Evolutionary conservation across 2,329 filamentous ascomycete genomes (phyloP), one percentile per base, ranked within the genome.

Genomic region (Fusarium circinatum): DNA sequence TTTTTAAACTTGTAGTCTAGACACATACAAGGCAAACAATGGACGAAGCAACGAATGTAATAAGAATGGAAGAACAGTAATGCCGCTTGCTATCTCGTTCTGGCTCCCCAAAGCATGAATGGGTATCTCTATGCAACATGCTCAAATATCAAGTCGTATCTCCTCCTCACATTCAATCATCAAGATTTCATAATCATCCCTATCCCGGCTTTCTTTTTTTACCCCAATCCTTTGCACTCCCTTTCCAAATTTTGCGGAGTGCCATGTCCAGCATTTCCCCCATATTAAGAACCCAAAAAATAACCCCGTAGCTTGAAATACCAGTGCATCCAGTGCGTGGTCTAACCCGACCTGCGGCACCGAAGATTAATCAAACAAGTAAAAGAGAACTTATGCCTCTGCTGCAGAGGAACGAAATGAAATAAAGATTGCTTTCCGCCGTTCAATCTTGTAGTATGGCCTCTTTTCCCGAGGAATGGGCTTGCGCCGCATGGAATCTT

Each of bases 121-220:
- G 79, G 79, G 79, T 80, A 80, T 80, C 78, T 80, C 75, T 80
- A 80, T 80, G 72, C 75, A 78, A 78, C 77, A 78, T 78, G 76
- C 70, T 73, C 48, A 63, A 73, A 73, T 44, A 70, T 73, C 55
- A 75, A 74, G 62, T 77, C 74, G 56, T 70, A 70, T 76, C 56
- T 38, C 69, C 74, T 73, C 75, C 70, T 49, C 62, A 72, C 67
- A 57, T 72, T 75, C 66, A 62, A 69, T 76, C 73, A 60, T 78
- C 74, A 77, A 77, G 68, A 78, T 76, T 74, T 74, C 75, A 65
- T 78, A 62, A 71, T 60, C 70, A 30, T 70, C 58, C 44, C 41
- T 65, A 36, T 70, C 61, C 39, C 41, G 20, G 45, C 42, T 48
- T 44, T 34, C 54, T 57, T 41, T 51, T 45, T 45, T 38, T 8